phyloP scores from a whole-genome alignment of 2,329 filamentous ascomycete genomes.

The Penicillium aurantiogriseum region DNA sequence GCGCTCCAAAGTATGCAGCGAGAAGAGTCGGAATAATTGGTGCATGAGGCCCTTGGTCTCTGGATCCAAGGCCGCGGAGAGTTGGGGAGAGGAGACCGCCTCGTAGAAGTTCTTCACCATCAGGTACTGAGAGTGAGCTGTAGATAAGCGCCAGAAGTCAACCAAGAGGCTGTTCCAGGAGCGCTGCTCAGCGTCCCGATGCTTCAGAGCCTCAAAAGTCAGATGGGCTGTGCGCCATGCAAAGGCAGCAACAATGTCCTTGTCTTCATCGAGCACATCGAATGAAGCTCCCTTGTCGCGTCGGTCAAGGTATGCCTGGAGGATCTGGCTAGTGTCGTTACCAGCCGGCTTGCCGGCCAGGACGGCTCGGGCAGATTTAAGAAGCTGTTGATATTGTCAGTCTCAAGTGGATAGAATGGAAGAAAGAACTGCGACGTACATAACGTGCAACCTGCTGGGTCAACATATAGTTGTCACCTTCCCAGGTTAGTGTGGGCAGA shows the following conservation, averaged over 20 bases:
- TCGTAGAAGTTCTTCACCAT: slow-evolving; percentile 79
- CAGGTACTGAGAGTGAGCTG: slow-evolving; percentile 73
- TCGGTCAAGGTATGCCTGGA: slow-evolving; percentile 62
- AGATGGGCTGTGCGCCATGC: slow-evolving; percentile 73
- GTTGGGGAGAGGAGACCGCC: slow-evolving; percentile 57
- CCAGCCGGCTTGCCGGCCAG: slow-evolving; percentile 62
- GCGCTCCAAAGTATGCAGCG: slow-evolving; percentile 65
- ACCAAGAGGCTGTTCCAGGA: slow-evolving; percentile 76
- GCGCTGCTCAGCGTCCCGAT: slow-evolving; percentile 71
- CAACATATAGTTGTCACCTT: slow-evolving; percentile 81
- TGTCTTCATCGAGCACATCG: slow-evolving; percentile 68
- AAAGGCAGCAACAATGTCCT: slow-evolving; percentile 70
- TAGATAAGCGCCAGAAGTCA: slow-evolving; percentile 74
- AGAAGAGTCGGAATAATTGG: slow-evolving; percentile 65
- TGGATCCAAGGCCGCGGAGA: slow-evolving; percentile 55
- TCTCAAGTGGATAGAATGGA: not conserved
- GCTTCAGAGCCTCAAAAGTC: slow-evolving; percentile 72
- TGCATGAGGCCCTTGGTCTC: slow-evolving; percentile 60
- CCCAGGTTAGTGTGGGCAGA: slow-evolving; percentile 68
- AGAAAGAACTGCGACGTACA: slow-evolving; percentile 37
- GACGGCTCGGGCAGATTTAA: slow-evolving; percentile 72
- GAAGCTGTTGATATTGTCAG: slow-evolving; percentile 46
- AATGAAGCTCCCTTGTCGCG: slow-evolving; percentile 71
- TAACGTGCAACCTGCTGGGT: slow-evolving; percentile 77
- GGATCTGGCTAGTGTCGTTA: slow-evolving; percentile 68